phyloP scores from a whole-genome alignment of 768 basidiomycete genomes.

The Lentinula sp. region DNA sequence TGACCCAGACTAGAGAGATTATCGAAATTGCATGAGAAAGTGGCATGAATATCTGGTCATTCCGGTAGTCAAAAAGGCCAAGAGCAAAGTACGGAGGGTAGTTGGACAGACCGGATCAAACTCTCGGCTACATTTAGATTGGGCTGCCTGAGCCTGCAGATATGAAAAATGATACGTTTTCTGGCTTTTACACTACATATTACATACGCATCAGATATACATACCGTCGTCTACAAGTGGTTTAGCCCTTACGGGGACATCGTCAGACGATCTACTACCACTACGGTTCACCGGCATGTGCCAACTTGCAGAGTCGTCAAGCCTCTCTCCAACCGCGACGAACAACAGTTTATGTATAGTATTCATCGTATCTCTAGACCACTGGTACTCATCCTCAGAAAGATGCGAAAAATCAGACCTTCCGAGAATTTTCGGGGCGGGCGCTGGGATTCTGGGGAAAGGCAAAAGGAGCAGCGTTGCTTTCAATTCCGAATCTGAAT shows the following conservation, averaged over 20 bases:
- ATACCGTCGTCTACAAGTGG: background rate
- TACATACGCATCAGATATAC: constrained; percentile 1
- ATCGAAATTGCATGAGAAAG: background rate
- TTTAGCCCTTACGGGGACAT: background rate
- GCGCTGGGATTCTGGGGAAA: constrained; percentile 32
- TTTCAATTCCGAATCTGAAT: background rate
- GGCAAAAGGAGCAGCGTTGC: constrained; percentile 43
- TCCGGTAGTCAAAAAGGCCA: background rate
- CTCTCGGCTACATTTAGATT: too few species aligned
- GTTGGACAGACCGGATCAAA: background rate
- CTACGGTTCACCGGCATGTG: background rate
- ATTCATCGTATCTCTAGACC: constrained; percentile 28
- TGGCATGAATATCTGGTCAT: background rate
- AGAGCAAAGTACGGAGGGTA: background rate
- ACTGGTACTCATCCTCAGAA: constrained; percentile 25
- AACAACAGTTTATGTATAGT: constrained; percentile 31
- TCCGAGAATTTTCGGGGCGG: constrained; percentile 33
- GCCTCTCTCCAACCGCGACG: constrained; percentile 17
- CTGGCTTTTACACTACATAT: too few species aligned
- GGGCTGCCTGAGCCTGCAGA: too few species aligned
- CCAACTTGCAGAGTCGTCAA: background rate
- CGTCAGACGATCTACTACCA: background rate
- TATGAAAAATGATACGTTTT: too few species aligned
- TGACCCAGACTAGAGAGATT: background rate
- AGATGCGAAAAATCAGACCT: constrained; percentile 25